Evolutionary conservation across 495 filamentous ascomycete species (phyloP).

Genomic region (Aspergillus steynii): DNA sequence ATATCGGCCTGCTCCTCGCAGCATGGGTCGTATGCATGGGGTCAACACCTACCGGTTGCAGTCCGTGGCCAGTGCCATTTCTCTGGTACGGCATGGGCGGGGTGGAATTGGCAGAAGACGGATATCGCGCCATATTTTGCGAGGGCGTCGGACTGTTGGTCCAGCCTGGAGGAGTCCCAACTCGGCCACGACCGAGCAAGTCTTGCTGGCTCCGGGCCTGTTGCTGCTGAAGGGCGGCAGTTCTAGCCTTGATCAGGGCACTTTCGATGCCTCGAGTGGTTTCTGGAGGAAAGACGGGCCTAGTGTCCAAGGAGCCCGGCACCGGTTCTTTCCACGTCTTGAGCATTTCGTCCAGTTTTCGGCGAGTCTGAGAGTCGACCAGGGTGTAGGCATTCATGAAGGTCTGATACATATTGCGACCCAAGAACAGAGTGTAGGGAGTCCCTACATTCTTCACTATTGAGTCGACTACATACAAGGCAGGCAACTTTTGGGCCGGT

Average conservation of each 20-base stretch:
- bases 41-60: constrained; percentile 31
- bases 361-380: constrained; percentile 76
- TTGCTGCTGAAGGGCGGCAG: constrained; percentile 68
- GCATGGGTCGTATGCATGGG: constrained; percentile 7
- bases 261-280: constrained; percentile 88
- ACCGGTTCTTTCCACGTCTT: constrained; percentile 98
- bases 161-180: constrained; percentile 54
- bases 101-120: constrained; percentile 21
- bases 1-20: constrained; percentile 4
- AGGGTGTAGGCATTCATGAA: constrained; percentile 96
- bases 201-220: constrained; percentile 68
- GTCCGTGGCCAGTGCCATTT: constrained; percentile 39
- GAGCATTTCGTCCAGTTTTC: constrained; percentile 94
- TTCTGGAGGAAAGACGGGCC: constrained; percentile 86
- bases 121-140: constrained; percentile 44
- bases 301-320: constrained; percentile 80
- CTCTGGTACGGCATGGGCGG: constrained; percentile 24
- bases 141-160: constrained; percentile 72
- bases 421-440: constrained; percentile 92
- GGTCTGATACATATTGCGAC: constrained; percentile 84
- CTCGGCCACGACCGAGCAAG: constrained; percentile 57
- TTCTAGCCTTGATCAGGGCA: constrained; percentile 85
- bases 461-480: constrained; percentile 97
- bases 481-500: constrained; percentile 82
- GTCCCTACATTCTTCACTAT: constrained; percentile 98